These are phyloP conservation scores for Colletotrichum spaethianum DNA, from an alignment of 2,329 filamentous ascomycete species.

Conservation along the genomic window DNA sequence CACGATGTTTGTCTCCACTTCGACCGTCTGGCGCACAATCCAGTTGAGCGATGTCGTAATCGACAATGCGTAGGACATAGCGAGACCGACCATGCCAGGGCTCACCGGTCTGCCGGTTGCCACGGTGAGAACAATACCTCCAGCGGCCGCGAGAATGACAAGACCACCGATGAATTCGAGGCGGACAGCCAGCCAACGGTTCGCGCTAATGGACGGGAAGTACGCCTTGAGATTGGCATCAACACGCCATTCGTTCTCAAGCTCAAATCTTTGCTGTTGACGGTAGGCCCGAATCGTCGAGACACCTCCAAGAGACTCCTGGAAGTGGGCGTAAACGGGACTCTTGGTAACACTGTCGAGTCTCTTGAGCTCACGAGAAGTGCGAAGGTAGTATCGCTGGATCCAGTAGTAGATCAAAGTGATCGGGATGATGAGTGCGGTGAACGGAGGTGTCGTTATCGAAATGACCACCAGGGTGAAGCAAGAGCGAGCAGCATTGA, in stretches of 20 bases:
- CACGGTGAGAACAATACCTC: constrained; percentile 86
- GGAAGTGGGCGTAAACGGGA: constrained; percentile 98
- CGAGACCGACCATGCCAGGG: constrained; percentile 86
- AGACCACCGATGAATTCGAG: constrained; percentile 96
- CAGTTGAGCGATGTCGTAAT: constrained; percentile 98
- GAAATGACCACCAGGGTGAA: constrained; percentile 93
- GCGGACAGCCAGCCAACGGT: constrained; percentile 93
- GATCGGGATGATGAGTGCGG: constrained; percentile 85
- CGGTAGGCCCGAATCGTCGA: constrained; percentile 96
- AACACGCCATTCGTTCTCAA: constrained; percentile 97
- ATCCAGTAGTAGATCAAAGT: constrained; percentile 89
- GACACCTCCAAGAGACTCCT: constrained; percentile 94
- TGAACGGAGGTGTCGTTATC: constrained; percentile 83
- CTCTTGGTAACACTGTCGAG: constrained; percentile 95
- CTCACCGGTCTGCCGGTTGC: constrained; percentile 74
- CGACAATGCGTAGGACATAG: constrained; percentile 97
- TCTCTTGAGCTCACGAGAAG: constrained; percentile 95
- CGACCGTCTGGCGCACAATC: constrained; percentile 98
- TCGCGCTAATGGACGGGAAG: constrained; percentile 95
- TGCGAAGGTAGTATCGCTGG: constrained; percentile 96
- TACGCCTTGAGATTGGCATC: constrained; percentile 95
- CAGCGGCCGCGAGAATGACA: constrained; percentile 90
- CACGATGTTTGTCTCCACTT: constrained; percentile 99
- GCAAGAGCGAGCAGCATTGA: constrained; percentile 79
- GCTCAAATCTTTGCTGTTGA: constrained; percentile 87